phyloP scores from a whole-genome alignment of 2,329 filamentous ascomycete genomes.

The Cytospora mali region DNA sequence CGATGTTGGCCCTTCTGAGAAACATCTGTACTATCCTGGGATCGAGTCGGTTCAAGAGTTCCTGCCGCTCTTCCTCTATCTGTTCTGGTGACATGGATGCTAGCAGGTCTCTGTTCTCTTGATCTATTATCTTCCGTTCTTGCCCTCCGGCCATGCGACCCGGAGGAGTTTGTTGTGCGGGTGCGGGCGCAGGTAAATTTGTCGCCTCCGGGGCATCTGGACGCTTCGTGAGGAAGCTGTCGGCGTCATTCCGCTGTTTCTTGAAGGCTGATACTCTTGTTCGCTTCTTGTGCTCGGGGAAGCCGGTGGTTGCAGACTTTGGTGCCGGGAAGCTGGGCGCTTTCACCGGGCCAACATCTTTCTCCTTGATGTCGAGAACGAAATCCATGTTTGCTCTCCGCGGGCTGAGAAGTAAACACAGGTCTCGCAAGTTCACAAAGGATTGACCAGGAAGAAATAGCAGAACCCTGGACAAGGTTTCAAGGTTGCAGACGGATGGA shows the following conservation, averaged over 20 bases:
- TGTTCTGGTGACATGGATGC: constrained; percentile 79
- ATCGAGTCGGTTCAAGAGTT: constrained; percentile 78
- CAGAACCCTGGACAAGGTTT: not conserved
- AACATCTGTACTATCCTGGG: constrained; percentile 76
- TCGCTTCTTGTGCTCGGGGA: constrained; percentile 86
- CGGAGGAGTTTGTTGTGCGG: constrained; percentile 16
- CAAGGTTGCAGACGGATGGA: not conserved
- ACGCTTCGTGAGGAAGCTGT: not conserved
- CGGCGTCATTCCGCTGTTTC: constrained; percentile 56
- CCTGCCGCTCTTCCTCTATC: constrained; percentile 77
- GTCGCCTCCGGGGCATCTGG: constrained; percentile 19
- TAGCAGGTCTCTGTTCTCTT: constrained; percentile 76
- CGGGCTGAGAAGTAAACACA: not conserved
- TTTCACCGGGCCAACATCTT: constrained; percentile 60
- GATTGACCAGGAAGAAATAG: not conserved
- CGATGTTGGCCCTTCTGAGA: constrained; percentile 74
- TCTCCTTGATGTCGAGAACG: constrained; percentile 80
- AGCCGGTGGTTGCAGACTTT: constrained; percentile 66
- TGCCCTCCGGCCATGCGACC: constrained; percentile 44
- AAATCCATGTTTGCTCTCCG: constrained; percentile 36
- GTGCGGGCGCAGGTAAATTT: constrained; percentile 32
- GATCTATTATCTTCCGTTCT: constrained; percentile 75
- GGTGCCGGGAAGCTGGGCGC: constrained; percentile 65
- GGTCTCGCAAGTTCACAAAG: not conserved
- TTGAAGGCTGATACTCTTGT: constrained; percentile 77